Conservation (phyloP, 352 stramenopile species). For the Nothophytophthora sp. region DNA sequence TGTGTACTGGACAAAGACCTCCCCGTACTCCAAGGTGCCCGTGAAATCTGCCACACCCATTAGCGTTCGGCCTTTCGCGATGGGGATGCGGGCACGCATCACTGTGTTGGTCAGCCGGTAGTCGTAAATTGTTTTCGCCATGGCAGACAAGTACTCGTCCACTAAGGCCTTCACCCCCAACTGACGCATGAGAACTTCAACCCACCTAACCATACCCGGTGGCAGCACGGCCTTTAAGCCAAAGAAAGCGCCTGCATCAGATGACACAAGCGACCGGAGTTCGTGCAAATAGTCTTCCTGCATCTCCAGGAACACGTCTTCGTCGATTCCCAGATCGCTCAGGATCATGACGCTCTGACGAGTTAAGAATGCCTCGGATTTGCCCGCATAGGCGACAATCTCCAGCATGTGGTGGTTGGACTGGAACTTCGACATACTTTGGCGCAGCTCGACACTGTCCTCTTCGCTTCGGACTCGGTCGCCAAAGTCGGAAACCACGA, state of each 20-base stretch:
- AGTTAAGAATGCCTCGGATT: slow-evolving; percentile 68
- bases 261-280: slow-evolving; percentile 56
- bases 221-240: slow-evolving; percentile 49
- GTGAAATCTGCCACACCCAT: slow-evolving; percentile 88
- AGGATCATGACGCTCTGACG: slow-evolving; percentile 79
- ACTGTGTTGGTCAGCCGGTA: slow-evolving; percentile 75
- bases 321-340: slow-evolving; percentile 56
- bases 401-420: slow-evolving; percentile 69
- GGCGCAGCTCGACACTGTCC: slow-evolving; percentile 37
- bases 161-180: slow-evolving; percentile 39
- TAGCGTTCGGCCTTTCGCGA: slow-evolving; percentile 62
- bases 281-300: slow-evolving; percentile 70
- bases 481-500: slow-evolving; percentile 58
- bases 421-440: slow-evolving; percentile 78
- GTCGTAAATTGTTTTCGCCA: slow-evolving; percentile 62
- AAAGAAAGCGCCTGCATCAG: slow-evolving; percentile 43
- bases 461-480: slow-evolving; percentile 15
- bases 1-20: slow-evolving; percentile 82
- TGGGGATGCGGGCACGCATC: slow-evolving; percentile 69
- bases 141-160: slow-evolving; percentile 51
- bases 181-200: slow-evolving; percentile 41
- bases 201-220: slow-evolving; percentile 26
- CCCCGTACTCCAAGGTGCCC: slow-evolving; percentile 55
- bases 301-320: slow-evolving; percentile 65
- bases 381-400: slow-evolving; percentile 53